These are phyloP conservation scores for Potentilla sterilis DNA, from an alignment of 306 rosid species.

Conservation along the genomic window DNA sequence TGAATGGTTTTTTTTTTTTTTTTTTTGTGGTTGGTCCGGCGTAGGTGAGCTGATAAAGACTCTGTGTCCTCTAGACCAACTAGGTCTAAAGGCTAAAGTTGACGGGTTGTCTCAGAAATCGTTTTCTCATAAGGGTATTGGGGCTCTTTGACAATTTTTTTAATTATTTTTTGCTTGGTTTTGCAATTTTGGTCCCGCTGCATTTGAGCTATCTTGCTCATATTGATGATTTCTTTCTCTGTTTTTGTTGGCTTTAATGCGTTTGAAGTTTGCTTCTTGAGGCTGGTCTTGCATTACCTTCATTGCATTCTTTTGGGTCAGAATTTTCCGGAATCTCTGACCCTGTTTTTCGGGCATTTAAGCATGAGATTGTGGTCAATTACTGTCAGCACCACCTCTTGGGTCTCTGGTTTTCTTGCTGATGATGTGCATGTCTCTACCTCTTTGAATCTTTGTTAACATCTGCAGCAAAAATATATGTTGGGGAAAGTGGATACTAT, in stretches of 20 bases:
- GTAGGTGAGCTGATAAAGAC: slow-evolving; percentile 21
- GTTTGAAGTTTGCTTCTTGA: slow-evolving; percentile 3
- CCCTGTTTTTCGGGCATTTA: slow-evolving; percentile 5
- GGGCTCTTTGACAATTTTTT: background rate
- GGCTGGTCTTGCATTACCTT: background rate
- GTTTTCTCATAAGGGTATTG: slow-evolving; percentile 6
- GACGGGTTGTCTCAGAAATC: slow-evolving; percentile 28
- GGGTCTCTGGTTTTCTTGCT: slow-evolving; percentile 14
- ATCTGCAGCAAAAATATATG: background rate
- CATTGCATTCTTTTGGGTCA: slow-evolving; percentile 7
- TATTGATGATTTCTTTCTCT: background rate
- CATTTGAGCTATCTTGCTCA: background rate
- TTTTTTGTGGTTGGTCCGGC: slow-evolving; percentile 11
- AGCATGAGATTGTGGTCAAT: background rate
- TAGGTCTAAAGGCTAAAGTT: slow-evolving; percentile 18
- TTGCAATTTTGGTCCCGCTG: slow-evolving; percentile 22
- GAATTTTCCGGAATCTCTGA: slow-evolving; percentile 10
- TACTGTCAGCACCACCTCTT: slow-evolving; percentile 4
- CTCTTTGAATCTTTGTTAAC: background rate
- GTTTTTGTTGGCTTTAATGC: background rate
- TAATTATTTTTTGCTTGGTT: slow-evolving; percentile 1
- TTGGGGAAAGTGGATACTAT: slow-evolving; percentile 3
- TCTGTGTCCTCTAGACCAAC: slow-evolving; percentile 17
- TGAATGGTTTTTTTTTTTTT: background rate
- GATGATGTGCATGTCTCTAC: background rate